phyloP scores from a whole-genome alignment of 225 moss, liverwort and hornwort genomes.

The Straminergon stramineum region DNA sequence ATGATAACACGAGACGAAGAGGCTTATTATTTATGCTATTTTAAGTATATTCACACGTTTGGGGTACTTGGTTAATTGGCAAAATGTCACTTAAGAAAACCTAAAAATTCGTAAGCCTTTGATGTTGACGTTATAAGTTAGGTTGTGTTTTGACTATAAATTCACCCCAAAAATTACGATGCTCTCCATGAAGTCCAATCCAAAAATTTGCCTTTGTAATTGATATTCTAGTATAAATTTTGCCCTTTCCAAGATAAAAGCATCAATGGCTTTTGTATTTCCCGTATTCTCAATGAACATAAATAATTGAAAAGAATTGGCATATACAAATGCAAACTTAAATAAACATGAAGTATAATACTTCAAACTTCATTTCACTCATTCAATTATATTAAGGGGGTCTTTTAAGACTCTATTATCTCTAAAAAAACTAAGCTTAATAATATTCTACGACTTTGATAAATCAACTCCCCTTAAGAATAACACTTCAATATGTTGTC shows the following conservation, averaged over 20 bases:
- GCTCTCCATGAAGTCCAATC: too few relatives aligned
- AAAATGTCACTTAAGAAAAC: neutral
- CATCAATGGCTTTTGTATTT: neutral
- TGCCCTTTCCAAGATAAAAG: neutral
- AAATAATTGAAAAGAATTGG: neutral
- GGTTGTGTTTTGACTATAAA: too few relatives aligned
- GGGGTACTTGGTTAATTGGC: neutral
- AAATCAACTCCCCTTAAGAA: neutral
- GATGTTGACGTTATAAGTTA: too few relatives aligned
- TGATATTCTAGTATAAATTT: neutral
- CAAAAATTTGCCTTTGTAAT: neutral
- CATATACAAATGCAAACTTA: neutral
- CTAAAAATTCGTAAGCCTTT: neutral
- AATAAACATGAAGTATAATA: neutral
- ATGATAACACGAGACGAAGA: neutral
- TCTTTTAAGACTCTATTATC: too few relatives aligned
- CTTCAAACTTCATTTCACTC: neutral
- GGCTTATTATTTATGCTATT: neutral
- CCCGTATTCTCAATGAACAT: neutral
- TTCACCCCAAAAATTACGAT: too few relatives aligned
- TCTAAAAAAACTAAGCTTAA: too few relatives aligned
- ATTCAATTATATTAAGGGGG: neutral
- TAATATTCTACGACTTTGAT: too few relatives aligned
- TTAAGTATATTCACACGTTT: neutral
- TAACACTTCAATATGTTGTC: neutral